These are phyloP conservation scores for Phanerochaete carnosa DNA, from an alignment of 768 basidiomycete genomes.

Conservation along the genomic window DNA sequence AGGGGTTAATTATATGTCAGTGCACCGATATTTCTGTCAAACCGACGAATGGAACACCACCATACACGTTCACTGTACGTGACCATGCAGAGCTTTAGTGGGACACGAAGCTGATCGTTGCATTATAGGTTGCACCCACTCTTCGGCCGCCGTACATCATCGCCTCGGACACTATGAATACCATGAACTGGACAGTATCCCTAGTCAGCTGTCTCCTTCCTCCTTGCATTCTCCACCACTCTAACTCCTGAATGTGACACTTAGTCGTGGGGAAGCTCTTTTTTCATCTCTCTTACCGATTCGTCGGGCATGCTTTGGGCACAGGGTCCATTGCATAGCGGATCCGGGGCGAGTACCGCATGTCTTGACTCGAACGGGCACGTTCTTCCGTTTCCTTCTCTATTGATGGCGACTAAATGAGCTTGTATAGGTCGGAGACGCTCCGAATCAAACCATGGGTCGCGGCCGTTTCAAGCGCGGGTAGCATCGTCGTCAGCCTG, in stretches of 20 bases:
- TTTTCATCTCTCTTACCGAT: constrained; percentile 55
- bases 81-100: neutral
- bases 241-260: constrained; percentile 17
- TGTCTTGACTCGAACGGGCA: constrained; percentile 33
- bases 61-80: constrained; percentile 56
- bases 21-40: constrained; percentile 55
- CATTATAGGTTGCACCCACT: constrained; percentile 51
- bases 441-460: too few relatives aligned
- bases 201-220: constrained; percentile 19
- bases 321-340: constrained; percentile 56
- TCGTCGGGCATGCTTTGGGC: constrained; percentile 51
- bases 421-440: too few relatives aligned
- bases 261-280: constrained; percentile 52
- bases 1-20: constrained; percentile 24
- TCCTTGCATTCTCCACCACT: neutral
- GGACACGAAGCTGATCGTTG: neutral
- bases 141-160: constrained; percentile 61
- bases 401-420: too few relatives aligned
- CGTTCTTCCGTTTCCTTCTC: too few relatives aligned
- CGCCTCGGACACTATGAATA: constrained; percentile 35
- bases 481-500: too few relatives aligned
- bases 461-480: too few relatives aligned
- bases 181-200: constrained; percentile 59
- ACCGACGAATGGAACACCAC: constrained; percentile 56
- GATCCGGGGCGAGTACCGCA: constrained; percentile 34